Base-by-base conservation (phyloP, 306 rosid genomes). In the Ormosia semicastrata region DNA sequence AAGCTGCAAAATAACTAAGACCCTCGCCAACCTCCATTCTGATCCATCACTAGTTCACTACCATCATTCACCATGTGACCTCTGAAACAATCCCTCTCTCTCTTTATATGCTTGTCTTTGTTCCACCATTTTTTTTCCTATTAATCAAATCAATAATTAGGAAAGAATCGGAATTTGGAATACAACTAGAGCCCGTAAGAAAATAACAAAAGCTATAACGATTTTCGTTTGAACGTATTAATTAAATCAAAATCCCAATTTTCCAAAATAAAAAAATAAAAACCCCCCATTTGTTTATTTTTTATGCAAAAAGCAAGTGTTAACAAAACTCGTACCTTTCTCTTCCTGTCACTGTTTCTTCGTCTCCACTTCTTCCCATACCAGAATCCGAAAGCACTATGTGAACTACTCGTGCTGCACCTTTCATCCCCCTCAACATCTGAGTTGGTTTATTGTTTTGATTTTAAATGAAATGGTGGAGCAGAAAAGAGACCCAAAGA, bases 321-420 rank as follows among this genome's bases (percentile, higher is more conserved):
- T 83, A 89, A 86, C 92, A 84, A 87, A 41, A 82, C 78, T 40
- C 83, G 7, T 44, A 15, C 59, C 63, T 10, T 15, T 70, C 81
- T 8, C 52, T 34, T 71, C 72, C 87, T 14, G 76, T 87, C 89
- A 32, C 75, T 81, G 78, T 89, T 89, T 79, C 98, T 93, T 95
- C n/a, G 18, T 32, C 69, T 85, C 86, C 75, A 95, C 98, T 91
- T 87, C 88, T 82, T 57, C 68, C 37, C 80, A 47, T 34, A 90
- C 95, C 96, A 88, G 79, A 84, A 86, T 53, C 83, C 50, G 98
- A 93, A 86, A 92, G 92, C 87, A 76, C 86, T 63, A 15, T 53
- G 3, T 11, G 88, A 95, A 84, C 99, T 56, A 76, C 89, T 65
- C 0, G 17, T 32, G 2, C 34, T 44, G 15, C 37, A 74, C 84